Base-by-base conservation (phyloP, 2,329 filamentous ascomycete genomes). In the Coccinonectria pachysandricola region DNA sequence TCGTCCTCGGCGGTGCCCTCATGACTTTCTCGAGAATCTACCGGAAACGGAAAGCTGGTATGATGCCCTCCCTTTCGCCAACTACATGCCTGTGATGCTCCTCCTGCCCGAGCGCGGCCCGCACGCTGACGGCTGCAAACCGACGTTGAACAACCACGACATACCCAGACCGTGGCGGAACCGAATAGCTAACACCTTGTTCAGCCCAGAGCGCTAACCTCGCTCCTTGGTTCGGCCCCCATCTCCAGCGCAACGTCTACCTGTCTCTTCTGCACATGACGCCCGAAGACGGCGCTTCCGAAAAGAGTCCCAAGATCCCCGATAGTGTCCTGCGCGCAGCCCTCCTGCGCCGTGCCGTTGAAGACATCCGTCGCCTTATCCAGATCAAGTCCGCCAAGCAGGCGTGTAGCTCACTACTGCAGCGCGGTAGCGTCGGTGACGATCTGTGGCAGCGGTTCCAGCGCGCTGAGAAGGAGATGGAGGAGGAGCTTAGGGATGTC, bases 391-490 rank as follows among this genome's bases (percentile, higher is more conserved):
- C 73, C 31, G 80, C 85, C 43, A 98, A 96, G 64, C 81, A 83
- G 46, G 85, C 91, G 6, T 75, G 93, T 49, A 79, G 80, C 49
- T 71, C 77, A 13, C 62, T 98, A 40, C 59, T 96, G 44, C 85
- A 93, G 58, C 71, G 85, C 37, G 91, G 91, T 24, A 93, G 85
- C 48, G 86, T 98, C 2, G 88, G 91, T 9, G 91, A 98, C 53
- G 91, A 98, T 55, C 59, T 98, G 42, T 94, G 86, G 81, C 84
- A 95, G 63, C 71, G 88, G 19, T 94, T 96, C 56, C 60, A 78
- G 57, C 72, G 85, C 26, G 91, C 88, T 1, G 91, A 98, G 70
- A 87, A 92, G 63, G 91, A 98, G 60, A 92, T 96, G 66, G 87
- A 98, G 60, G 84, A 86, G 42, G 91, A 98, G 60, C 67, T 98